phyloP scores from a whole-genome alignment of 2,329 filamentous ascomycete genomes.

The Paracoccidioides lutzii region DNA sequence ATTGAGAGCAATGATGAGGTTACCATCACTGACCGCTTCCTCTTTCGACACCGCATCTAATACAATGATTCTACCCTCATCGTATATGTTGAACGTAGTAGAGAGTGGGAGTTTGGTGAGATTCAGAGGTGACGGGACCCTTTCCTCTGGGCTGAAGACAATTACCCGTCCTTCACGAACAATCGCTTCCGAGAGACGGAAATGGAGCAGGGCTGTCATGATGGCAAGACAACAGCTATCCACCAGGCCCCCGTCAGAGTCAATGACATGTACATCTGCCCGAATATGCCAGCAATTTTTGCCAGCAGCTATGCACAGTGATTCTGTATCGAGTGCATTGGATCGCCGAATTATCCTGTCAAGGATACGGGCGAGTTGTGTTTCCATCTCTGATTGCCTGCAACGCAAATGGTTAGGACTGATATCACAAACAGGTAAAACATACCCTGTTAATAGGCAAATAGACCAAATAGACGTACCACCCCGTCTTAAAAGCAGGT shows the following conservation, averaged over 20 bases:
- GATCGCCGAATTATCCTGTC: slow-evolving; percentile 92
- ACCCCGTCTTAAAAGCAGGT: slow-evolving; percentile 75
- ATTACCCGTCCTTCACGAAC: slow-evolving; percentile 76
- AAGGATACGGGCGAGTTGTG: slow-evolving; percentile 73
- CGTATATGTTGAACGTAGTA: slow-evolving; percentile 75
- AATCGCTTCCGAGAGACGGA: slow-evolving; percentile 76
- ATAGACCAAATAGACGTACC: slow-evolving; percentile 33
- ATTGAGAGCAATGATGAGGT: slow-evolving; percentile 70
- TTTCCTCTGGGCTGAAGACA: slow-evolving; percentile 69
- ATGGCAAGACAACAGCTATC: slow-evolving; percentile 78
- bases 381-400: slow-evolving; percentile 68
- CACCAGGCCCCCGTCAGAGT: slow-evolving; percentile 79
- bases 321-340: slow-evolving; percentile 86
- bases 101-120: slow-evolving; percentile 89
- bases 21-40: slow-evolving; percentile 49
- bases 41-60: slow-evolving; percentile 35
- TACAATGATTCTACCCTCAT: slow-evolving; percentile 32
- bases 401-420: neutral
- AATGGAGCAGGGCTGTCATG: slow-evolving; percentile 79
- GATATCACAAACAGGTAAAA: neutral
- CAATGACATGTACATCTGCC: slow-evolving; percentile 81
- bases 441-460: neutral
- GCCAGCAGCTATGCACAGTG: slow-evolving; percentile 81
- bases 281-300: slow-evolving; percentile 84
- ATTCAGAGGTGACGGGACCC: slow-evolving; percentile 78